Percentiles rank a stretch among this genome's conserved stretches.
Evolutionary conservation across 768 basidiomycete species (phyloP).

Genomic region (Scleroderma citrinum): DNA sequence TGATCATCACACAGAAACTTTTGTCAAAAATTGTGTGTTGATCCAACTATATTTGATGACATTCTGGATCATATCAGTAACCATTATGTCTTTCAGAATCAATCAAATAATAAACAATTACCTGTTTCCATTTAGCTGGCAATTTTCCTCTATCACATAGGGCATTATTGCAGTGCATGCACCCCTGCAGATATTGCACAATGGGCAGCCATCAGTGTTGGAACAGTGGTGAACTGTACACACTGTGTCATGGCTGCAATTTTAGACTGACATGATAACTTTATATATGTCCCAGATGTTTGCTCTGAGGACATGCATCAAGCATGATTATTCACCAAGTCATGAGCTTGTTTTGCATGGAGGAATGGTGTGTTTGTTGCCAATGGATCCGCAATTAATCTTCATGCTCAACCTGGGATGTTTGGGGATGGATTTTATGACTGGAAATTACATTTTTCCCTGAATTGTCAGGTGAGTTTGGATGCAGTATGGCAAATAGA

Average conservation of each 20-base stretch:
- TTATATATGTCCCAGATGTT: too few species aligned
- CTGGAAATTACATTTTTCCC: background rate
- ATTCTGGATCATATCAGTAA: background rate
- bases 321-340: too few species aligned
- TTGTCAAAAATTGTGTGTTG: background rate
- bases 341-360: too few species aligned
- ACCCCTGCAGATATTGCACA: background rate
- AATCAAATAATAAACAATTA: conserved; percentile 2
- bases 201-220: conserved; percentile 6
- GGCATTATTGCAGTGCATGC: conserved; percentile 24
- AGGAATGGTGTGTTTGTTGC: too few species aligned
- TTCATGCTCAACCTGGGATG: background rate
- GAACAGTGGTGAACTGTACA: background rate
- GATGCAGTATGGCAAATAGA: background rate
- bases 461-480: conserved; percentile 1
- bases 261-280: background rate
- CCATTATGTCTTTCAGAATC: too few species aligned
- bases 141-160: conserved; percentile 12
- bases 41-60: background rate
- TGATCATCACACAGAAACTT: background rate
- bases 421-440: conserved; percentile 1
- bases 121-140: too few species aligned
- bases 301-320: too few species aligned
- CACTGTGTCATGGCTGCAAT: background rate
- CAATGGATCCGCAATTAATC: background rate